phyloP scores from a whole-genome alignment of 495 filamentous ascomycete genomes.

The Neurospora discreta region DNA sequence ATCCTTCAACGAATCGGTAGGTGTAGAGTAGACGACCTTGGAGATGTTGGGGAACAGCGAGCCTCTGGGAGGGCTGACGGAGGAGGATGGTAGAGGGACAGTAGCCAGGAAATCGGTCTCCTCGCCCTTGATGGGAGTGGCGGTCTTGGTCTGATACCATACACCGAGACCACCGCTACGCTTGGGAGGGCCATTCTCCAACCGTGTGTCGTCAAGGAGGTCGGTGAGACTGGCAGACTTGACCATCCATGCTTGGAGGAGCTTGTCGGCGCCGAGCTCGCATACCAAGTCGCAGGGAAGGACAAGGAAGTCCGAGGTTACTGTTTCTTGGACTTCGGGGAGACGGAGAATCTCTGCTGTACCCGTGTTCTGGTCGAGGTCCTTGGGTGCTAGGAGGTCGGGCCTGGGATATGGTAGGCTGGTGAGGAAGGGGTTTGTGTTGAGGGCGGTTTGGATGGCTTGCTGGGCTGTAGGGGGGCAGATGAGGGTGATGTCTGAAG shows the following conservation, averaged over 20 bases:
- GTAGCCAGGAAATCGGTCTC: conserved; percentile 84
- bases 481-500: conserved; percentile 67
- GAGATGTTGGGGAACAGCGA: conserved; percentile 55
- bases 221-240: conserved; percentile 55
- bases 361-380: conserved; percentile 63
- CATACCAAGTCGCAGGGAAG: conserved; percentile 91
- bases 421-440: conserved; percentile 79
- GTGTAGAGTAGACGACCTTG: conserved; percentile 58
- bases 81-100: conserved; percentile 45
- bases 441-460: conserved; percentile 65
- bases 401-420: conserved; percentile 64
- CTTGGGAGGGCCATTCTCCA: conserved; percentile 24
- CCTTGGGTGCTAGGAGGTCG: conserved; percentile 61
- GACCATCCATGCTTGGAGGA: conserved; percentile 89
- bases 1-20: conserved; percentile 78
- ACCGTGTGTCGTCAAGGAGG: conserved; percentile 20
- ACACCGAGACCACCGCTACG: conserved; percentile 67
- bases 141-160: conserved; percentile 78
- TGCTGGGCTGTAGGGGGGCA: conserved; percentile 63
- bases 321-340: conserved; percentile 54
- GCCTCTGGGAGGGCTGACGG: conserved; percentile 44
- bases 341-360: conserved; percentile 85
- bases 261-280: conserved; percentile 69
- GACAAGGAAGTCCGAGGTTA: conserved; percentile 79
- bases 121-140: conserved; percentile 68